Base-by-base conservation (phyloP, 768 basidiomycete genomes). In the Hypsizygus marmoreus region DNA sequence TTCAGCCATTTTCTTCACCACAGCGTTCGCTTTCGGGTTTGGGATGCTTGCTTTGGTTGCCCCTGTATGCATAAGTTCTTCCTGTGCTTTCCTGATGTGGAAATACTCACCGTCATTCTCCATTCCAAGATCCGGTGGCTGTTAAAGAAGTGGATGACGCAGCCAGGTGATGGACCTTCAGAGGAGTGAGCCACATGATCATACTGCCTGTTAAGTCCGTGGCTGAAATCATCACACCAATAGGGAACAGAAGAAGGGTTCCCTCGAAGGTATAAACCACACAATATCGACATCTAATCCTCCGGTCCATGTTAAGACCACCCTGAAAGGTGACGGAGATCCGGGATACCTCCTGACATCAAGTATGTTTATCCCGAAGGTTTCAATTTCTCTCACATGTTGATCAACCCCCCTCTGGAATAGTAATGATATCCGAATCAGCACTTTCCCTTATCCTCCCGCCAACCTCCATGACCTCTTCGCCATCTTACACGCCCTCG, bases 401-500 rank as follows among this genome's bases (percentile, higher is more conserved):
- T 28, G 9, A 20, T 24, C 25, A 30, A 19, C 41, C 35, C 19
- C 13, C n/a, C 44, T 52, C n/a, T n/a, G n/a, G n/a, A 39, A 19
- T 49, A 87, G 89, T 81, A 32, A 79, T 94, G 75, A 74, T 91
- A n/a, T 70, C 79, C 1, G 91, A 95, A 68, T 80, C 79, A 12
- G 95, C 90, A 0, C 74, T 97, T 11, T 76, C 78, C 13, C 69
- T 95, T 39, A 70, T 85, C 13, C 68, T 88, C 2, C 74, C 81
- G 1, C 65, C 62, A 0, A 49, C 53, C 19, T 67, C 68, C 17
- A 53, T 60, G 28, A 22, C 51, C 2, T 17, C 45, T 6, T 19
- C 53, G 14, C 16, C 42, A 28, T 46, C 54, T 6, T 43, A 44
- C 8, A 47, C 50, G 8, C 48, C 56, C 19, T 44, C 51, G 17